Percentiles rank a stretch among this genome's conserved stretches.
Evolutionary conservation across 352 stramenopile species (phyloP).

Genomic region (Halophytophthora batemanensis): DNA sequence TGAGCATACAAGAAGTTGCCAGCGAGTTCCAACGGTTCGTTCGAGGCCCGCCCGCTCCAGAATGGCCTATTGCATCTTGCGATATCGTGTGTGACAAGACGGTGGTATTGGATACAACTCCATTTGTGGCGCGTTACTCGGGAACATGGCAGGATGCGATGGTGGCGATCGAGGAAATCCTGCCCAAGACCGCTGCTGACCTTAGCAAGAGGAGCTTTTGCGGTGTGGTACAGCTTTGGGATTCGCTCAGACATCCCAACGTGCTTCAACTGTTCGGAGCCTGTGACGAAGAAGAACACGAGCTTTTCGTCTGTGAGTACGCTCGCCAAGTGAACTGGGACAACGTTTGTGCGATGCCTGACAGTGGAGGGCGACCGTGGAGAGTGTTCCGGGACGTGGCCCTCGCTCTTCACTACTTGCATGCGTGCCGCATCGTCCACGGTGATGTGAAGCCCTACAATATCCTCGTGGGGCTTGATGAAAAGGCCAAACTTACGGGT

Average conservation of each 20-base stretch:
- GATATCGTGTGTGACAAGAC: background rate
- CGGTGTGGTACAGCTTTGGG: slow-evolving; percentile 3
- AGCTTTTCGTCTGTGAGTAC: slow-evolving; percentile 2
- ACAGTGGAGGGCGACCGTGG: too few relatives aligned
- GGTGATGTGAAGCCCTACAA: slow-evolving; percentile 1
- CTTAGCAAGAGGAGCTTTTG: background rate
- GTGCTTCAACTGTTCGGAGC: slow-evolving; percentile 6
- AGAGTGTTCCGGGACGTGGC: background rate
- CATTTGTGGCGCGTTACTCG: background rate
- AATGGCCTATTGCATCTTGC: background rate
- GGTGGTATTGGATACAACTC: background rate
- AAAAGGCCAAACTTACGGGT: background rate
- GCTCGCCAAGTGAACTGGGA: too few relatives aligned
- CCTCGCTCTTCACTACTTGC: slow-evolving; percentile 7
- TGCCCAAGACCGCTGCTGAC: background rate
- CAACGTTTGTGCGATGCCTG: too few relatives aligned
- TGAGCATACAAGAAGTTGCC: background rate
- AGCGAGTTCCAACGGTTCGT: background rate
- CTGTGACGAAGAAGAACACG: background rate
- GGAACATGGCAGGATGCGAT: slow-evolving; percentile 3
- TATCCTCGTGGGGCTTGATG: background rate
- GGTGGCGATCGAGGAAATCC: background rate
- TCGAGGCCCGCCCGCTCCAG: background rate
- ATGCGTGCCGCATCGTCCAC: background rate
- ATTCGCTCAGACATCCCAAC: slow-evolving; percentile 5